Conservation (phyloP, 2,329 filamentous ascomycete species). For the Salinomyces thailandicus region DNA sequence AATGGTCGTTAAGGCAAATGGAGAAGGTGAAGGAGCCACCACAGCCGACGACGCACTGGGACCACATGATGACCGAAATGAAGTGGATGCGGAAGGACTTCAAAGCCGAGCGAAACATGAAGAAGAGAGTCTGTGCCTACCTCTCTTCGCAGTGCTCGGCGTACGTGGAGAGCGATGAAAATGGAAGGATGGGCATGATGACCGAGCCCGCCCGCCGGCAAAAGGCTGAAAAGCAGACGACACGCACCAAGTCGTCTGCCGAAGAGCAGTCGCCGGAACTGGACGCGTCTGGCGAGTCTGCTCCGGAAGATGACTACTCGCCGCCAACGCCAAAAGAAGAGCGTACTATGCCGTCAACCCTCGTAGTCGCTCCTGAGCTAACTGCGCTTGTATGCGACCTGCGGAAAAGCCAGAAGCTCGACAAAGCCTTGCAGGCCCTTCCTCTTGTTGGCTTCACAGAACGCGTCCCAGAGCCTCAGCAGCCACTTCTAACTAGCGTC, state of each 20-base stretch:
- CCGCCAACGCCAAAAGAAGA: constrained; percentile 18
- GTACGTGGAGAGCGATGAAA: constrained; percentile 56
- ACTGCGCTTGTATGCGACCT: constrained; percentile 15
- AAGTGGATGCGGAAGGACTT: constrained; percentile 99
- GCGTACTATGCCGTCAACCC: constrained; percentile 9
- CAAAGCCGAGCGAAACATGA: constrained; percentile 88
- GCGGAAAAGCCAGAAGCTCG: constrained; percentile 17
- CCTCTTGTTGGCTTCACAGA: constrained; percentile 14
- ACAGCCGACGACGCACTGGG: constrained; percentile 68
- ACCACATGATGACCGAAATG: constrained; percentile 79
- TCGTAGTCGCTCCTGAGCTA: constrained; percentile 22
- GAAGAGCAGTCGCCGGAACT: constrained; percentile 20
- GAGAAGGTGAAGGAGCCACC: constrained; percentile 74
- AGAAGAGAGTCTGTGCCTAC: constrained; percentile 66
- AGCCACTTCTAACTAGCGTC: constrained; percentile 38
- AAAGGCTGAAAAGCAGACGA: constrained; percentile 6
- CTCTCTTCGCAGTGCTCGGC: constrained; percentile 75
- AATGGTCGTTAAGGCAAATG: constrained; percentile 85
- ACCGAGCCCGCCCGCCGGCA: constrained; percentile 26
- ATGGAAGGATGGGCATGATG: background rate
- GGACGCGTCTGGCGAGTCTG: constrained; percentile 21
- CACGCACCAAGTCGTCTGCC: background rate
- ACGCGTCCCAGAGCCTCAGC: constrained; percentile 2
- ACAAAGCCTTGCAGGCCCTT: constrained; percentile 18
- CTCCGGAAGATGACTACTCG: constrained; percentile 20